Percentiles rank a stretch among this genome's conserved stretches.
phyloP scores from a whole-genome alignment of 768 basidiomycete species.

The Tulasnella calospora region DNA sequence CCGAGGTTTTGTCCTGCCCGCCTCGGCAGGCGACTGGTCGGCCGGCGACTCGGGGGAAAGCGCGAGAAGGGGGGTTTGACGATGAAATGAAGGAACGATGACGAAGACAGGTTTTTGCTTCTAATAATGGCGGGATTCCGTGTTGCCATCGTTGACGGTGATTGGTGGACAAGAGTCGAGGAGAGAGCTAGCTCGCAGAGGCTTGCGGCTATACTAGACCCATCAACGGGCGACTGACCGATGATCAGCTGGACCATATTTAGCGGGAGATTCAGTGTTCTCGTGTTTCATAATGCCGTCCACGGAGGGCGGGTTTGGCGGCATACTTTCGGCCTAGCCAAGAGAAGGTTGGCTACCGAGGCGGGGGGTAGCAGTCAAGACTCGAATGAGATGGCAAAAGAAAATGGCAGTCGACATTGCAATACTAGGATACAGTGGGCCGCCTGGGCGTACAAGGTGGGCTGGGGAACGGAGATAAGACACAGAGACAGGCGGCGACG shows the following conservation, averaged over 20 bases:
- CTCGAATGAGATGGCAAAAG: background rate
- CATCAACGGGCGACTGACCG: background rate
- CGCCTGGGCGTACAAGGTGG: background rate
- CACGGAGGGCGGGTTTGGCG: background rate
- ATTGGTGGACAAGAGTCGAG: background rate
- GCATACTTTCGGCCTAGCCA: background rate
- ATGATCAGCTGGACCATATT: background rate
- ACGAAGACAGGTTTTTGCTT: background rate
- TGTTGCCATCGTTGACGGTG: background rate
- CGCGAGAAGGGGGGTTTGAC: background rate
- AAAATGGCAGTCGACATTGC: background rate
- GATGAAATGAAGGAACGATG: background rate
- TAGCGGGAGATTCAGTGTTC: background rate
- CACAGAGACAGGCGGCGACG: background rate
- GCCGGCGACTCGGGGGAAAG: background rate
- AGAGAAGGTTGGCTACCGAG: background rate
- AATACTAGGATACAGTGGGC: conserved; percentile 11
- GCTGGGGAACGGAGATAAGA: background rate
- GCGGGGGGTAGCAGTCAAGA: background rate
- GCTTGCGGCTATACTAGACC: background rate
- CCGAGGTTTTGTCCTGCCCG: background rate
- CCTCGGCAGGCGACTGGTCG: background rate
- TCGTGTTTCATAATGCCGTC: background rate
- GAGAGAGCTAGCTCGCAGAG: background rate
- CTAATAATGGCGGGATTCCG: background rate